Evolutionary conservation across 306 rosid species (phyloP).

Genomic region (Amphicarpaea edgeworthii): DNA sequence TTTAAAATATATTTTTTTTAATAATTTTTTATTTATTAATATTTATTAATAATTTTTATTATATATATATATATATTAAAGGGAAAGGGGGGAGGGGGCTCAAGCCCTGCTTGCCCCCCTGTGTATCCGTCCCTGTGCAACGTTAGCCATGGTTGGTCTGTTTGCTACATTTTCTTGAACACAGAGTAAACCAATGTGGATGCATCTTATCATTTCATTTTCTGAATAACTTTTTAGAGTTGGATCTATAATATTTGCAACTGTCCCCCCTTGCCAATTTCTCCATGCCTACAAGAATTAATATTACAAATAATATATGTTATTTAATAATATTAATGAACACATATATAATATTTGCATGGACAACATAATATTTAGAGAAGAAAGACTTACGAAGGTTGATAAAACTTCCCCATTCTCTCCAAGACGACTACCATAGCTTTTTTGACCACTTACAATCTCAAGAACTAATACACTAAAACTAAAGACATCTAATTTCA

Average conservation of each 20-base stretch:
- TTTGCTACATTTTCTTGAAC: constrained; percentile 48
- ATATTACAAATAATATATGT: too few species aligned
- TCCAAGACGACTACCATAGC: not conserved
- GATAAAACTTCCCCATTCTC: constrained; percentile 20
- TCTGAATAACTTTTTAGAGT: not conserved
- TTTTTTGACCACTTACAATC: not conserved
- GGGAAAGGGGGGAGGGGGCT: too few species aligned
- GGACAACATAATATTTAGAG: not conserved
- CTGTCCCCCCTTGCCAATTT: constrained; percentile 57
- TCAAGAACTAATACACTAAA: constrained; percentile 1
- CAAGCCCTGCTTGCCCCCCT: too few species aligned
- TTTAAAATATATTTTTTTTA: too few species aligned
- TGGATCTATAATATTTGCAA: not conserved
- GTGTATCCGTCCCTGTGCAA: too few species aligned
- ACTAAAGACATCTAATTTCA: not conserved
- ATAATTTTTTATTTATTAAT: too few species aligned
- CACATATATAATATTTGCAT: not conserved
- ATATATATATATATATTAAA: too few species aligned
- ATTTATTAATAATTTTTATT: too few species aligned
- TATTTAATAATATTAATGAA: not conserved
- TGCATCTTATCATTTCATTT: constrained; percentile 2
- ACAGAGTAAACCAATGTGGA: constrained; percentile 30
- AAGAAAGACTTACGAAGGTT: constrained; percentile 41
- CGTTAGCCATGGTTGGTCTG: constrained; percentile 58
- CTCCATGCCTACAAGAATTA: constrained; percentile 52